Percentiles rank a stretch among this genome's conserved stretches.
These are phyloP conservation scores for Paraphaeosphaeria sporulosa DNA, from an alignment of 2,329 filamentous ascomycete species.

Conservation along the genomic window DNA sequence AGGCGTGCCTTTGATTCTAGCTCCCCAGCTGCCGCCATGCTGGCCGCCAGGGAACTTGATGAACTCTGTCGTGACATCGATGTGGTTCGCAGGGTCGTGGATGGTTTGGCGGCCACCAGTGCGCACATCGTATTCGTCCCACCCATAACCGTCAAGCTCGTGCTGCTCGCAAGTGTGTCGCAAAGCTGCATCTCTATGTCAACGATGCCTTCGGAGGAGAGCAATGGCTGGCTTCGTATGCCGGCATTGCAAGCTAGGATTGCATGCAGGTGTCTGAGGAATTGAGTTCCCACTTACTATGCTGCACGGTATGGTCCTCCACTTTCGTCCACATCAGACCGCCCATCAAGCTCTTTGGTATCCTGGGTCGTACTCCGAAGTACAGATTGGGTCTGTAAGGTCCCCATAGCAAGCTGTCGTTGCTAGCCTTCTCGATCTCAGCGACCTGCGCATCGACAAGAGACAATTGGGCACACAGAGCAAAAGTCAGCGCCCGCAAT, in stretches of 20 bases:
- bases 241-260: neutral
- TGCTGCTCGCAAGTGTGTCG: slow-evolving; percentile 96
- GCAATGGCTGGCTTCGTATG: neutral
- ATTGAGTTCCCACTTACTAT: slow-evolving; percentile 65
- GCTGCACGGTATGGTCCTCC: slow-evolving; percentile 79
- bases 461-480: slow-evolving; percentile 35
- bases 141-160: slow-evolving; percentile 95
- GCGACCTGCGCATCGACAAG: slow-evolving; percentile 42
- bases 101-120: slow-evolving; percentile 88
- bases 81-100: slow-evolving; percentile 84
- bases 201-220: neutral
- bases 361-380: slow-evolving; percentile 84
- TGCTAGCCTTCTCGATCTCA: slow-evolving; percentile 60
- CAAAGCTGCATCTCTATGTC: slow-evolving; percentile 66
- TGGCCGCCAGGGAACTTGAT: slow-evolving; percentile 88
- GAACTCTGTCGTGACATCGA: slow-evolving; percentile 93
- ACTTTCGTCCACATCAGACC: slow-evolving; percentile 90
- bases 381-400: slow-evolving; percentile 94
- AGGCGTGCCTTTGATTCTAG: slow-evolving; percentile 81
- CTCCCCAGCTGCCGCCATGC: slow-evolving; percentile 91
- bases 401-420: slow-evolving; percentile 92
- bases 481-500: slow-evolving; percentile 30
- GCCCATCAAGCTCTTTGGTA: slow-evolving; percentile 81
- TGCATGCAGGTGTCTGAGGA: neutral
- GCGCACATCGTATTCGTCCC: slow-evolving; percentile 95